Evolutionary conservation across 2,329 filamentous ascomycete genomes (phyloP).

Genomic region (Rhexocercosporidium sp.): DNA sequence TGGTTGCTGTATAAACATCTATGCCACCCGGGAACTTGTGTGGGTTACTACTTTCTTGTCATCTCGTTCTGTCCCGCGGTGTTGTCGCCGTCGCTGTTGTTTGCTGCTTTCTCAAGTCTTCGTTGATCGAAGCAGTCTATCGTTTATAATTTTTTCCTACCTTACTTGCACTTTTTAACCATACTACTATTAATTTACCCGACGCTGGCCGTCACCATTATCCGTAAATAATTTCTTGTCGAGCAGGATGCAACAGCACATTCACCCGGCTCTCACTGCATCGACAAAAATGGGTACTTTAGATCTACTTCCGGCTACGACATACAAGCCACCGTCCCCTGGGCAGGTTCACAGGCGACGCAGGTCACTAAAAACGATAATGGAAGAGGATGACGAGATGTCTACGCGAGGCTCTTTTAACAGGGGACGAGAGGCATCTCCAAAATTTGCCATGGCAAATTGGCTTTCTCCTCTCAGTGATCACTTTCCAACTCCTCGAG

Average conservation of each 20-base stretch:
- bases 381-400: slow-evolving; percentile 61
- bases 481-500: slow-evolving; percentile 75
- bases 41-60: slow-evolving; percentile 29
- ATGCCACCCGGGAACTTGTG: slow-evolving; percentile 28
- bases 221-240: slow-evolving; percentile 28
- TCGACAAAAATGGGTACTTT: slow-evolving; percentile 42
- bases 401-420: slow-evolving; percentile 37
- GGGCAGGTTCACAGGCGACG: slow-evolving; percentile 59
- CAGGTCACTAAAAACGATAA: slow-evolving; percentile 67
- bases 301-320: slow-evolving; percentile 52
- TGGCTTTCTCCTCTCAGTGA: slow-evolving; percentile 53
- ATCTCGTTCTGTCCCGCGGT: slow-evolving; percentile 21
- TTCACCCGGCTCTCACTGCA: slow-evolving; percentile 25
- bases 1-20: slow-evolving; percentile 36
- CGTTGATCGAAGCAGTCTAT: slow-evolving; percentile 46
- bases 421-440: slow-evolving; percentile 46
- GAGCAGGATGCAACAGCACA: slow-evolving; percentile 28
- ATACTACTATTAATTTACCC: slow-evolving; percentile 9
- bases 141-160: slow-evolving; percentile 38
- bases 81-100: slow-evolving; percentile 21
- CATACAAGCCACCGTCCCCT: slow-evolving; percentile 54
- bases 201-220: slow-evolving; percentile 39
- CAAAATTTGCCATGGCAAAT: slow-evolving; percentile 37
- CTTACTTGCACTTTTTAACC: slow-evolving; percentile 19
- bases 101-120: slow-evolving; percentile 39